These are phyloP conservation scores for Nannochloris sp. DNA, from an alignment of 139 green algal genomes.

Conservation along the genomic window DNA sequence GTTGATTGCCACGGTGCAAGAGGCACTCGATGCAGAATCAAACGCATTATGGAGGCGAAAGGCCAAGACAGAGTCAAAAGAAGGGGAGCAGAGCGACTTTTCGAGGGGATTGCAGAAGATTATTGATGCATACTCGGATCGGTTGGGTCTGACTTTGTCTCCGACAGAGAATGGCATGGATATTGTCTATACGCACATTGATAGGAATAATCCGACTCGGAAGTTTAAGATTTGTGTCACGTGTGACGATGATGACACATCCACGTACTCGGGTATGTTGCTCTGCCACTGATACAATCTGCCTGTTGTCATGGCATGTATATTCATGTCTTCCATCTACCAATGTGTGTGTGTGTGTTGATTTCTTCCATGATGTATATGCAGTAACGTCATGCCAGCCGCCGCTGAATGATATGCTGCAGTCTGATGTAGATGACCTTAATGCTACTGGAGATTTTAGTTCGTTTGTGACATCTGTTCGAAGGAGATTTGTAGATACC, in stretches of 20 bases:
- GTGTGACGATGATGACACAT: not conserved
- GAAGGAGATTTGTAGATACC: constrained; percentile 12
- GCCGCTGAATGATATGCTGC: not conserved
- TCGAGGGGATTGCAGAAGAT: constrained; percentile 15
- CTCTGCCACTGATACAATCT: not conserved
- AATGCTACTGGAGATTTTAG: constrained; percentile 10
- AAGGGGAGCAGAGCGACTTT: constrained; percentile 14
- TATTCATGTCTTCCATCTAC: no score
- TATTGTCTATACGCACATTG: constrained; percentile 4
- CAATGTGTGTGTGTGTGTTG: no score
- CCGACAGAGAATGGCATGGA: not conserved
- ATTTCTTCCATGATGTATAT: no score
- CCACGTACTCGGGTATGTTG: not conserved
- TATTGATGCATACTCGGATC: constrained; percentile 10
- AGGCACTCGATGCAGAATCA: constrained; percentile 15
- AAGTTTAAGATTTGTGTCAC: not conserved
- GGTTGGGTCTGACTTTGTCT: constrained; percentile 18
- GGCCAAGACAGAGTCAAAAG: constrained; percentile 15
- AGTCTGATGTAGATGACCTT: not conserved
- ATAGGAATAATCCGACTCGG: not conserved
- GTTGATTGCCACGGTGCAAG: constrained; percentile 13
- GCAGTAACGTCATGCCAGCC: no score
- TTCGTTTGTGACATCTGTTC: constrained; percentile 17
- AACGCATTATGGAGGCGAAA: constrained; percentile 10
- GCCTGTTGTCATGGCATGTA: no score